Percentiles rank a stretch among this genome's conserved stretches.
Conservation (phyloP, 192 early-diverging fungal species). For the Chytriomyces confervae region DNA sequence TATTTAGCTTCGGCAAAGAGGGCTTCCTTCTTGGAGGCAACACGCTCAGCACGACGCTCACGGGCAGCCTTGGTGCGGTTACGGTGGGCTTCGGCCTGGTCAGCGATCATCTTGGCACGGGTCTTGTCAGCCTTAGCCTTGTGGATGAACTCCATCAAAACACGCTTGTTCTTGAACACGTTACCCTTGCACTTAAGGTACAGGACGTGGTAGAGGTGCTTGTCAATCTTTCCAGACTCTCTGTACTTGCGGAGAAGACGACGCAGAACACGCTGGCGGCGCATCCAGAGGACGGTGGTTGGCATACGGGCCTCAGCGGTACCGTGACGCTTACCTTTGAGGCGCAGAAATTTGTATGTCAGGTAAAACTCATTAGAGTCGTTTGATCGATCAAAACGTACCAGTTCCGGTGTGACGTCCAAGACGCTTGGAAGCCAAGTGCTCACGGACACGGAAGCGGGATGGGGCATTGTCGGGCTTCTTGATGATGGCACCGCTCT, state of each 20-base stretch:
- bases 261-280: constrained; percentile 94
- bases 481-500: constrained; percentile 96
- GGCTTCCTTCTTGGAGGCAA: constrained; percentile 89
- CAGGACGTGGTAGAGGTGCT: constrained; percentile 95
- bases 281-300: constrained; percentile 94
- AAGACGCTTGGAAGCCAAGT: constrained; percentile 91
- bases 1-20: constrained; percentile 47
- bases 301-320: constrained; percentile 99
- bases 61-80: constrained; percentile 93
- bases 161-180: constrained; percentile 99
- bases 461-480: constrained; percentile 89
- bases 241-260: constrained; percentile 96
- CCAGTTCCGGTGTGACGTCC: constrained; percentile 93
- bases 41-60: constrained; percentile 85
- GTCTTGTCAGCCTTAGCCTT: constrained; percentile 98
- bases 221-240: constrained; percentile 96
- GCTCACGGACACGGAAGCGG: constrained; percentile 91
- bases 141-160: constrained; percentile 99
- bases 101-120: constrained; percentile 86
- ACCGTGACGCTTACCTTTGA: constrained; percentile 78
- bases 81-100: constrained; percentile 99
- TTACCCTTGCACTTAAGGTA: constrained; percentile 99
- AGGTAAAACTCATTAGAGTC: not conserved
- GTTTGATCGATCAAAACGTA: not conserved
- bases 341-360: not conserved